Evolutionary conservation across 257 asterid genomes (phyloP), one percentile per base, ranked within the genome.

Genomic region (Penstemon davidsonii): DNA sequence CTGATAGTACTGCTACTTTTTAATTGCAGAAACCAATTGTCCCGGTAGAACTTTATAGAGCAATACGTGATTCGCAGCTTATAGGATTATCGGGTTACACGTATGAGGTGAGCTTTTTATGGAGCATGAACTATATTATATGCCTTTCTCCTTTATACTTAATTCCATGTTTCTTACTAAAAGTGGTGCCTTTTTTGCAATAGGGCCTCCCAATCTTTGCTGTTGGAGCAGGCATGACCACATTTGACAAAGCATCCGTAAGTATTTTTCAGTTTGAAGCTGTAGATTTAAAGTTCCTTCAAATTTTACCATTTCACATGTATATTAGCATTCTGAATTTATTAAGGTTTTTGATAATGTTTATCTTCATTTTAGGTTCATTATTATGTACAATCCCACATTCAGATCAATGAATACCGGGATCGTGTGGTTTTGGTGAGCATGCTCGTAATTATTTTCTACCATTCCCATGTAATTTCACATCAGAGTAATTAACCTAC

Each of bases 401-500:
- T 88, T 75, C 93, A 88, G 86, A 81, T 88, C 61, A 88, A 88
- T 46, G 96, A 88, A 76, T 89, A 87, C 69, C 75, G 96, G 73
- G 95, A 89, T 69, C 92, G 95, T 33, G 88, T 87, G 58, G 39
- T 89, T 73, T 68, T 89, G 88, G 96, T 89, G 71, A 85, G 86
- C 68, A 67, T 69, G 46, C 63, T 60, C 60, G 18, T 41, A 38
- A 64, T 65, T 40, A 19, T 67, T 61, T 40, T 55, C 43, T 41
- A 51, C 51, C 47, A 38, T 12, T 53, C 43, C 9, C 8, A 11
- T 39, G 43, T 51, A 45, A 53, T 58, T 56, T 50, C 70, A 25
- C 44, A n/a, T 64, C 56, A 5, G 11, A 57, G 39, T 60, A 36
- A 65, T 63, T 68, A 47, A 70, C 57, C 39, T 61, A 51, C 55